phyloP scores from a whole-genome alignment of 257 asterid species.

The Ilex aquifolium region DNA sequence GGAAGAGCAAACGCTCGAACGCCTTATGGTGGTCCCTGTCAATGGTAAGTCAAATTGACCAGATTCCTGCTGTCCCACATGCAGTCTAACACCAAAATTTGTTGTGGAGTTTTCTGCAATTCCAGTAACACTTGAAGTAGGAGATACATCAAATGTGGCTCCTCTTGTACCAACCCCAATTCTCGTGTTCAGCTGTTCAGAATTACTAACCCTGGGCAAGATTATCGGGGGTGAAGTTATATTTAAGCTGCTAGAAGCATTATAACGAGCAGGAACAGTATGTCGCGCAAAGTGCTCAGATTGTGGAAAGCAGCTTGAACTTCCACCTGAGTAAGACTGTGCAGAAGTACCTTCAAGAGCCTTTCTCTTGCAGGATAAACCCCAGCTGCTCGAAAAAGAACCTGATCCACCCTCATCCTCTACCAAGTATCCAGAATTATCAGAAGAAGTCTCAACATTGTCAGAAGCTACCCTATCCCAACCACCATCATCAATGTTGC shows the following conservation, averaged over 20 bases:
- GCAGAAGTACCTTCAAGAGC: conserved; percentile 66
- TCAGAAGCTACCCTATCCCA: conserved; percentile 32
- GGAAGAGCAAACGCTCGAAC: conserved; percentile 27
- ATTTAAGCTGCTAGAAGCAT: conserved; percentile 36
- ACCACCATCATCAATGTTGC: conserved; percentile 23
- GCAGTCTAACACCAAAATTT: conserved; percentile 26
- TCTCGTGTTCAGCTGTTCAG: conserved; percentile 40
- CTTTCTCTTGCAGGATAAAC: conserved; percentile 80
- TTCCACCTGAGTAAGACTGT: conserved; percentile 50
- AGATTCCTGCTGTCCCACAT: conserved; percentile 43
- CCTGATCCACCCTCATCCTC: conserved; percentile 43
- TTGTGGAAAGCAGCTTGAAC: conserved; percentile 51
- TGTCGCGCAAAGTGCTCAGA: conserved; percentile 35
- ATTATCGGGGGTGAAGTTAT: conserved; percentile 34
- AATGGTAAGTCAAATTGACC: conserved; percentile 27
- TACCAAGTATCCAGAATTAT: conserved; percentile 30
- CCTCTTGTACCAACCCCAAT: conserved; percentile 29
- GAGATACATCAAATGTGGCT: conserved; percentile 30
- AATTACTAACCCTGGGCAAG: conserved; percentile 31
- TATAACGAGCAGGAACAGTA: conserved; percentile 25
- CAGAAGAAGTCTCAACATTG: conserved; percentile 35
- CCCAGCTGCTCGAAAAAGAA: conserved; percentile 58
- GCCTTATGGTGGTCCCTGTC: conserved; percentile 35
- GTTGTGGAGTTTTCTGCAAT: conserved; percentile 40
- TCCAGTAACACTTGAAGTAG: conserved; percentile 35